These are phyloP conservation scores for Tieghemostelium lacteum DNA, from an alignment of 78 protist species.

Conservation along the genomic window DNA sequence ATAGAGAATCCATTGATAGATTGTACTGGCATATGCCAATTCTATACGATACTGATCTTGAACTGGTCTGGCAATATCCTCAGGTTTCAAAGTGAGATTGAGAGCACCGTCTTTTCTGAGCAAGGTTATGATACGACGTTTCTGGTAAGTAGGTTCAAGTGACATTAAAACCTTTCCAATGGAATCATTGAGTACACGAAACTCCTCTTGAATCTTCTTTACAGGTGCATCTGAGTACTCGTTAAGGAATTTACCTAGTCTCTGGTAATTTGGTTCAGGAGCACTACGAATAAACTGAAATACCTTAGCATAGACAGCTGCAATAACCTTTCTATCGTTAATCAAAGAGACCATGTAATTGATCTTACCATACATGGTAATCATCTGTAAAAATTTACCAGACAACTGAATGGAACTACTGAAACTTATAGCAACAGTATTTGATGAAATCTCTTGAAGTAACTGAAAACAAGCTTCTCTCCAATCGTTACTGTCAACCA, in stretches of 20 bases:
- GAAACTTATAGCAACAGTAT: slow-evolving; percentile 31
- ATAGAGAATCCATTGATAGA: slow-evolving; percentile 78
- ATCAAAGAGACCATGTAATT: slow-evolving; percentile 36
- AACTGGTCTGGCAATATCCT: slow-evolving; percentile 76
- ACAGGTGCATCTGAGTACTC: slow-evolving; percentile 51
- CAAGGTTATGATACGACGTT: slow-evolving; percentile 54
- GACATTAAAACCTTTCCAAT: slow-evolving; percentile 34
- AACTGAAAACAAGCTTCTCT: slow-evolving; percentile 23
- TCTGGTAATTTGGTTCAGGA: slow-evolving; percentile 43
- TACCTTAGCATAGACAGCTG: slow-evolving; percentile 46
- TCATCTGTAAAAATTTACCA: slow-evolving; percentile 18
- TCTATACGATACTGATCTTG: slow-evolving; percentile 72
- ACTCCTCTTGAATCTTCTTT: slow-evolving; percentile 69
- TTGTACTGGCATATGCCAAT: slow-evolving; percentile 40
- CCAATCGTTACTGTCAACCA: slow-evolving; percentile 72
- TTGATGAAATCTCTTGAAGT: slow-evolving; percentile 36
- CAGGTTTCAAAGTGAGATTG: slow-evolving; percentile 81
- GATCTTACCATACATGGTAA: slow-evolving; percentile 41
- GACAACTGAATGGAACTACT: slow-evolving; percentile 23
- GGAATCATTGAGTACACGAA: slow-evolving; percentile 71
- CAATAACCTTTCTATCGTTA: slow-evolving; percentile 13
- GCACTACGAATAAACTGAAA: slow-evolving; percentile 20
- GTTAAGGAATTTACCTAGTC: slow-evolving; percentile 19
- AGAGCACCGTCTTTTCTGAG: slow-evolving; percentile 74
- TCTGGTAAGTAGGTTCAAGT: slow-evolving; percentile 33